Conservation (phyloP, 305 asterid species). For the Solanum hybrid region DNA sequence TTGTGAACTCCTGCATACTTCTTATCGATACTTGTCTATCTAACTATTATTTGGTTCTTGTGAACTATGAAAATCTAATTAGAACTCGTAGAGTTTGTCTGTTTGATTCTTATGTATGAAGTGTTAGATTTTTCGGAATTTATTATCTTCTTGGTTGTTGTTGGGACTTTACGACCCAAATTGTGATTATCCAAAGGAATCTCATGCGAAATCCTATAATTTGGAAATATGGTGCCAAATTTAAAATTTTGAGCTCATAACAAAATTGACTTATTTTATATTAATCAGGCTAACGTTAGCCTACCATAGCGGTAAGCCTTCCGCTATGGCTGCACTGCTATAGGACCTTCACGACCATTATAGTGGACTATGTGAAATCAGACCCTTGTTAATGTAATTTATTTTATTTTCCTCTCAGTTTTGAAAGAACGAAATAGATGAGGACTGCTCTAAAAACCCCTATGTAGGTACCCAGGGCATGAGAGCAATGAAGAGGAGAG, state of each 20-base stretch:
- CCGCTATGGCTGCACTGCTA: background rate
- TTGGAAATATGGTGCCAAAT: background rate
- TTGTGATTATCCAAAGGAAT: background rate
- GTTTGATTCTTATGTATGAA: background rate
- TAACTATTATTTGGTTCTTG: too few species aligned
- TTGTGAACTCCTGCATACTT: background rate
- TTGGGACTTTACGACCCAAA: background rate
- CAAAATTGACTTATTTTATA: too few species aligned
- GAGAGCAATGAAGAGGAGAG: too few species aligned
- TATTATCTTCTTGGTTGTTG: background rate
- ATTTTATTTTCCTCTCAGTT: too few species aligned
- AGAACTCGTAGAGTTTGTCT: background rate
- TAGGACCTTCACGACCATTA: background rate
- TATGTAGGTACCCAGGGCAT: too few species aligned
- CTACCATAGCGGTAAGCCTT: background rate
- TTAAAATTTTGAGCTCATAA: background rate
- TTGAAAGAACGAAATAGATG: too few species aligned
- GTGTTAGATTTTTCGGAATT: background rate
- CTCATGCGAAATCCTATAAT: background rate
- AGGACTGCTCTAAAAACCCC: too few species aligned
- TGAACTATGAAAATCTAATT: too few species aligned
- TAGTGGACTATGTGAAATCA: background rate
- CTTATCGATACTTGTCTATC: background rate
- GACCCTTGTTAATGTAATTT: too few species aligned
- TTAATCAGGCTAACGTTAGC: background rate